Evolutionary conservation across 495 filamentous ascomycete species (phyloP), one percentile per base, ranked within the genome.

Genomic region (Aspergillus saccharolyticus): DNA sequence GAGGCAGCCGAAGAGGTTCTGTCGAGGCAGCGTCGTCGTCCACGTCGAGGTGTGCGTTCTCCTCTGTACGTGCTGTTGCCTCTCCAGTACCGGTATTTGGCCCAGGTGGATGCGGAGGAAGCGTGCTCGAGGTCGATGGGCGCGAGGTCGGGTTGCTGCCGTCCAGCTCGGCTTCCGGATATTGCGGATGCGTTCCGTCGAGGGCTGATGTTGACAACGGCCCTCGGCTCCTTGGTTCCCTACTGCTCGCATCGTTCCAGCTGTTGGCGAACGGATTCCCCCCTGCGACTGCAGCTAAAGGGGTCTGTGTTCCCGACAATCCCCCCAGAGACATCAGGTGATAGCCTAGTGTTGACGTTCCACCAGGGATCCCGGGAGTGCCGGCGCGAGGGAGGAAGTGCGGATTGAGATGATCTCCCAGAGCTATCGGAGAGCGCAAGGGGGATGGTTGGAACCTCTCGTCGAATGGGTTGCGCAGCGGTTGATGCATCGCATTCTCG

Each of bases 271-370:
- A 80, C 8, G 79, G 77, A 17, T 77, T 71, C 64, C 85, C 81
- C 12, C 90, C 87, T n/a, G 89, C 89, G 6, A 93, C 89, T 7
- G 89, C 90, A 1, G 89, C 89, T 0, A 96, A 80, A 0, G 93
- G 94, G 2, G 92, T 97, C 48, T 90, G 86, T 3, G 88, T 84
- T 1, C 94, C 93, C 1, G 91, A 90, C 39, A 96, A 78, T 8
- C 74, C 76, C 0, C 87, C 89, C 6, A 85, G 76, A 0, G 86
- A 84, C 22, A 96, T 83, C 1, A 91, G 84, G 70, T 96, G 92
- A 68, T 97, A 97, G 61, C 89, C 86, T 21, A 97, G 79, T 63
- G 92, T 96, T 3, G 91, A 92, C 4, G 89, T 90, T 21, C 89
- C 89, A 46, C 90, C 90, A 0, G 89, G 88, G 52, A 96, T 89